phyloP scores from a whole-genome alignment of 352 stramenopile genomes.

The Vaucheria bursata region DNA sequence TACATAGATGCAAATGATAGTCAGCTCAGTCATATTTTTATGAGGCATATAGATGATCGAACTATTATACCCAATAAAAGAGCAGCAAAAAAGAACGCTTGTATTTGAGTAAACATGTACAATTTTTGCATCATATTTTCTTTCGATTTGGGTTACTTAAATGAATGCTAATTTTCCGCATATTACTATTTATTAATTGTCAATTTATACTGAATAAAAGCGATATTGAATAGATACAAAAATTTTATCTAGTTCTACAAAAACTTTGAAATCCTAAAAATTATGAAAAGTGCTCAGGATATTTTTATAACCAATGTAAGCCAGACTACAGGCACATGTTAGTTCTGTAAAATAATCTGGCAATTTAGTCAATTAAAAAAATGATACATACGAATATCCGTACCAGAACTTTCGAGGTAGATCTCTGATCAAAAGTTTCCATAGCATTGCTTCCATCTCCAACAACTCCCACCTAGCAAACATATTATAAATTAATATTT shows the following conservation, averaged over 20 bases:
- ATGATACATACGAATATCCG: background rate
- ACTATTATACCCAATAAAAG: background rate
- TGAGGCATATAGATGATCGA: background rate
- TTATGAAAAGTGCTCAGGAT: too few relatives aligned
- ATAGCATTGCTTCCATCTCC: constrained; percentile 31
- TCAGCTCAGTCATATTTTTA: background rate
- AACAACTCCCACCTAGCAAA: background rate
- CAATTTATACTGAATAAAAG: too few relatives aligned
- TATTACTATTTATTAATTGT: too few relatives aligned
- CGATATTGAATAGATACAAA: background rate
- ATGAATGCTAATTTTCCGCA: too few relatives aligned
- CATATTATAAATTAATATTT: constrained; percentile 1
- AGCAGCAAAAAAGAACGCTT: too few relatives aligned
- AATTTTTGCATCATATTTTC: too few relatives aligned
- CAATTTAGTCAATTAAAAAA: background rate
- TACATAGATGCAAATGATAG: background rate
- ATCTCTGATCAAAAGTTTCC: constrained; percentile 41
- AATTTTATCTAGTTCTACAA: background rate
- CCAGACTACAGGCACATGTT: background rate
- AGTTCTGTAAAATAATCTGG: background rate
- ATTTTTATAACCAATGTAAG: too few relatives aligned
- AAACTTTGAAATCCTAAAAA: background rate
- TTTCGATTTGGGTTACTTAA: too few relatives aligned
- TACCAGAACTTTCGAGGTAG: background rate
- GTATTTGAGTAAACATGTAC: too few relatives aligned